These are phyloP conservation scores for Alternaria ventricosa DNA, from an alignment of 2,329 filamentous ascomycete species.

Conservation along the genomic window DNA sequence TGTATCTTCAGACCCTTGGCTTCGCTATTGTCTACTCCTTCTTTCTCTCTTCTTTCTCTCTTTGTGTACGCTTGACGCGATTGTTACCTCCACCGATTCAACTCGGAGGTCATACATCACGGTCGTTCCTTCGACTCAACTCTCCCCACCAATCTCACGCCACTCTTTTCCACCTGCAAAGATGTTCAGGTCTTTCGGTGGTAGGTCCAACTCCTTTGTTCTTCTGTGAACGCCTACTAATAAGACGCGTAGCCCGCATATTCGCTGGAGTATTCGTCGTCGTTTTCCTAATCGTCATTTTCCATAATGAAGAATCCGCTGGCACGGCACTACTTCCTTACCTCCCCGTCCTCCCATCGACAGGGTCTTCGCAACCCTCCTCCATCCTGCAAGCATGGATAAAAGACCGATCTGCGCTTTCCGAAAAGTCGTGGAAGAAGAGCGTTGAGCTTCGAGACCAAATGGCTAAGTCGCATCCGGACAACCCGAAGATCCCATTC, in stretches of 20 bases:
- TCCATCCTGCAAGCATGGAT: conserved; percentile 31
- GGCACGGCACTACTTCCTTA: conserved; percentile 30
- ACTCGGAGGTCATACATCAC: conserved; percentile 13
- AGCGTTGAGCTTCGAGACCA: conserved; percentile 35
- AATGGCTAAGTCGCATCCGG: conserved; percentile 35
- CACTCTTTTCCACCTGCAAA: not conserved
- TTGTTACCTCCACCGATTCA: conserved; percentile 15
- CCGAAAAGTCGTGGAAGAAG: conserved; percentile 39
- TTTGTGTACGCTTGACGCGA: conserved; percentile 4
- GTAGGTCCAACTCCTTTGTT: conserved; percentile 5
- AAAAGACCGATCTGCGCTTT: conserved; percentile 38
- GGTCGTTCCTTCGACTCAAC: conserved; percentile 2
- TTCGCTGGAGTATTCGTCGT: conserved; percentile 30
- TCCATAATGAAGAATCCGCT: conserved; percentile 33
- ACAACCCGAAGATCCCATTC: conserved; percentile 39
- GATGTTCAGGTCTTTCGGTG: conserved; percentile 33
- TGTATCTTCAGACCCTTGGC: not conserved
- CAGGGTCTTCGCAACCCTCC: conserved; percentile 16
- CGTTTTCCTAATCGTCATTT: conserved; percentile 32
- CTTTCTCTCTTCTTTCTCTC: not conserved
- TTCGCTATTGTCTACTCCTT: not conserved
- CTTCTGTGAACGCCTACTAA: conserved; percentile 1
- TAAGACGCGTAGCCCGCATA: conserved; percentile 21
- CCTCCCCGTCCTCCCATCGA: conserved; percentile 26
- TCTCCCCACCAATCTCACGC: not conserved